phyloP scores from a whole-genome alignment of 495 filamentous ascomycete genomes.

The Copromyces sp. region DNA sequence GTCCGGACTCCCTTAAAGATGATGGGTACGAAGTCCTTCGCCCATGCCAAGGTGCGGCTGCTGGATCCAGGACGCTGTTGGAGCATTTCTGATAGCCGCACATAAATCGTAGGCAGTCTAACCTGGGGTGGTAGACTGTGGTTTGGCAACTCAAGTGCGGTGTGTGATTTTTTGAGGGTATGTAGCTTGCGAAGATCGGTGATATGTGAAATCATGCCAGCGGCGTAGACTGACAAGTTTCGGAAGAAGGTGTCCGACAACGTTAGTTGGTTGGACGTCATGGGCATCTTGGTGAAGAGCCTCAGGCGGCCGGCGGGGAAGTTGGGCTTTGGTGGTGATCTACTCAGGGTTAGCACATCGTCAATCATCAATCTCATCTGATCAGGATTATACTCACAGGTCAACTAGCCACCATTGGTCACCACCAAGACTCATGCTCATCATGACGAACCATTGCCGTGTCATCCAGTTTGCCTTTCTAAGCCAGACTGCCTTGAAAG shows the following conservation, averaged over 20 bases:
- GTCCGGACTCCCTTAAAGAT: constrained; percentile 37
- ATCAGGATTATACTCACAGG: constrained; percentile 32
- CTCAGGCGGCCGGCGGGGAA: constrained; percentile 14
- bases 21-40: constrained; percentile 43
- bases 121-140: constrained; percentile 22
- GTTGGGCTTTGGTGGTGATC: constrained; percentile 9
- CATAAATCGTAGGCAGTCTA: constrained; percentile 33
- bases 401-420: constrained; percentile 70
- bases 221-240: constrained; percentile 28
- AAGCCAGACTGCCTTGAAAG: constrained; percentile 53
- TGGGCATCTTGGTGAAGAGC: constrained; percentile 26
- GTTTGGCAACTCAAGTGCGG: constrained; percentile 14
- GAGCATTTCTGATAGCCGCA: constrained; percentile 36
- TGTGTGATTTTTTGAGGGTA: constrained; percentile 20
- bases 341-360: constrained; percentile 10
- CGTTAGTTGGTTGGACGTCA: constrained; percentile 22
- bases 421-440: constrained; percentile 59
- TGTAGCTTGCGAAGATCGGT: constrained; percentile 36
- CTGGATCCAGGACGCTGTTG: constrained; percentile 4
- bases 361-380: not conserved
- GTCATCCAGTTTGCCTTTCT: constrained; percentile 49
- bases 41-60: constrained; percentile 29
- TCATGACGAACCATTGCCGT: constrained; percentile 53
- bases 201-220: constrained; percentile 33
- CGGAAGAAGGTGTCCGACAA: constrained; percentile 30